Percentiles rank a stretch among this genome's conserved stretches.
phyloP scores from a whole-genome alignment of 176 grass and related monocot species.

The Oryza officinalis region DNA sequence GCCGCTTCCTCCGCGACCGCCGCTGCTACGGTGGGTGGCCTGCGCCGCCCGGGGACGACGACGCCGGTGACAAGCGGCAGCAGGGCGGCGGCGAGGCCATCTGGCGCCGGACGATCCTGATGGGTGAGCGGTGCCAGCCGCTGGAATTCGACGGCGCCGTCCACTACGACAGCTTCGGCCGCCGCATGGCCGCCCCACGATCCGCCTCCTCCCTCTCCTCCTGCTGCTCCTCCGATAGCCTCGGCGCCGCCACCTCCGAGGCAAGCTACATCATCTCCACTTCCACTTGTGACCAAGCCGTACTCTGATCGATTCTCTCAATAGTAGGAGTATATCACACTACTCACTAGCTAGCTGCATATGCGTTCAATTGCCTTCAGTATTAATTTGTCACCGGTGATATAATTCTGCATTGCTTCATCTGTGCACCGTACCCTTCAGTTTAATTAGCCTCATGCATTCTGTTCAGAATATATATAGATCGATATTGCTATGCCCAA shows the following conservation, averaged over 20 bases:
- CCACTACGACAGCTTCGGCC: constrained; percentile 75
- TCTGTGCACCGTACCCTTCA: not conserved
- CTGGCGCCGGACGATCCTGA: constrained; percentile 51
- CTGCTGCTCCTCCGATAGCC: not conserved
- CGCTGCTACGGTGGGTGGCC: not conserved
- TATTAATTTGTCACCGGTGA: too few species aligned
- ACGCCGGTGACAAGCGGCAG: not conserved
- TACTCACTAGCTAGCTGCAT: too few species aligned
- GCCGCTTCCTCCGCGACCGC: constrained; percentile 43
- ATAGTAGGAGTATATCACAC: too few species aligned
- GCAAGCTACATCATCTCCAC: not conserved
- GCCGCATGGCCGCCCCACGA: constrained; percentile 29
- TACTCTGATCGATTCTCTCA: too few species aligned
- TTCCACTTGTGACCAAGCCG: not conserved
- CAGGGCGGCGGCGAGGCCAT: not conserved
- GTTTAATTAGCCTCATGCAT: too few species aligned
- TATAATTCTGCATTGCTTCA: not conserved
- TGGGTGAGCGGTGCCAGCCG: constrained; percentile 66
- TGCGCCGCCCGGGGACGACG: too few species aligned
- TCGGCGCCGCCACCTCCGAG: constrained; percentile 18
- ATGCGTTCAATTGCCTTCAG: too few species aligned
- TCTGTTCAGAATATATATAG: not conserved
- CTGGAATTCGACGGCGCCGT: constrained; percentile 64
- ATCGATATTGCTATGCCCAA: not conserved
- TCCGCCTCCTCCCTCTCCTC: constrained; percentile 34